Conservation (phyloP, 2,329 filamentous ascomycete genomes). For the Thermoascus crustaceus region DNA sequence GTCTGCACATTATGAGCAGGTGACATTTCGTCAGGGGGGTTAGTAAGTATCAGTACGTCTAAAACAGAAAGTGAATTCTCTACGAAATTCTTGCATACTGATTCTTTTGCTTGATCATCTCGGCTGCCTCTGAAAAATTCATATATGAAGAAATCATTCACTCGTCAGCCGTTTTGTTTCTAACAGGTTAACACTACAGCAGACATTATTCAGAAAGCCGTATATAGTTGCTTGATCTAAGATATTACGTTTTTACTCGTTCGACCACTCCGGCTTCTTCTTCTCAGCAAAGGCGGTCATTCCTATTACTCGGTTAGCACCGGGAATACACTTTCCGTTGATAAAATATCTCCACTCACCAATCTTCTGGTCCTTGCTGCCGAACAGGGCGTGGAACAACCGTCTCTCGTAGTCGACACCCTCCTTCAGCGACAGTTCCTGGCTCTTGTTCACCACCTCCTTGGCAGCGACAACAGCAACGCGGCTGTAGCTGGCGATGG, state of each 20-base stretch:
- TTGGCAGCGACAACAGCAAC: constrained; percentile 87
- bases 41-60: too few relatives aligned
- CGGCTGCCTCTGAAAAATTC: too few relatives aligned
- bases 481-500: constrained; percentile 75
- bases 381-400: constrained; percentile 88
- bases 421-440: constrained; percentile 78
- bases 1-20: too few relatives aligned
- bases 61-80: too few relatives aligned
- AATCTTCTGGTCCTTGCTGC: constrained; percentile 93
- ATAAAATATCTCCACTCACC: constrained; percentile 42
- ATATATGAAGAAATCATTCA: too few relatives aligned
- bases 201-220: too few relatives aligned
- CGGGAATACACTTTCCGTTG: neutral
- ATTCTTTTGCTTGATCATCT: too few relatives aligned
- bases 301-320: constrained; percentile 28
- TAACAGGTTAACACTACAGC: too few relatives aligned
- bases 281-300: constrained; percentile 95
- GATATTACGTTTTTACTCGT: constrained; percentile 49
- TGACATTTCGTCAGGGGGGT: too few relatives aligned
- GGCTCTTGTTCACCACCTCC: constrained; percentile 99
- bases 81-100: too few relatives aligned
- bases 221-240: too few relatives aligned
- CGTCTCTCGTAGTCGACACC: constrained; percentile 92
- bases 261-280: constrained; percentile 82
- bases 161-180: too few relatives aligned